Evolutionary conservation across 1,284 basidiomycete species (phyloP), one percentile per base, ranked within the genome.

Genomic region (Pseudozyma sp.): DNA sequence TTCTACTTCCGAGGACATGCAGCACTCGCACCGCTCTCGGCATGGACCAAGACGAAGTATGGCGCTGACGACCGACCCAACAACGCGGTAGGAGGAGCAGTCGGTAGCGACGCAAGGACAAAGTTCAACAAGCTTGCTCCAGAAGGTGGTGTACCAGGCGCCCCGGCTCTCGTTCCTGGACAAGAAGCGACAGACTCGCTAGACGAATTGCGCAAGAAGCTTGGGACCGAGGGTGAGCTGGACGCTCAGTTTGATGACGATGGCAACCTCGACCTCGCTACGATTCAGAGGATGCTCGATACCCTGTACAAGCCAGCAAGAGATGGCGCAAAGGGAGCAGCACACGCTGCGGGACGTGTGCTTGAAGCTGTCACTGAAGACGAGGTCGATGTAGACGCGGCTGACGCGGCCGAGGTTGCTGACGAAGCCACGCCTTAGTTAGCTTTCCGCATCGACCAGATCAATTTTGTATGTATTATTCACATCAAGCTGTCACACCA

Each of bases 221-320:
- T 72, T 2, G 69, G 69, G 3, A 34, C 37, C n/a, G 64, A 72
- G 55, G 71, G 71, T 7, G 62, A 74, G 37, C 45, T 77, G 16
- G 68, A 77, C 7, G 71, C 75, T 3, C 78, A 80, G 31, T 78
- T 76, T 34, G 78, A 80, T 57, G 76, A 80, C 19, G 71, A 78
- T 13, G 78, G 78, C 34, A 74, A 78, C 34, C 51, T 80, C 30
- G 78, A 80, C 48, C 53, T 78, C n/a, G 78, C 69, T 0, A 80
- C 78, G 16, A 66, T 78, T 59, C 76, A 80, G 35, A 50, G 78
- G 2, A 78, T 80, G 78, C 64, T 80, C 30, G 78, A 80, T 37
- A 72, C 78, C 43, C 56, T 80, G 43, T 80, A 80, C 53, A 65
- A 66, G 56, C 72, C 72, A 9, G 66, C 71, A 0, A 59, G 59